Evolutionary conservation across 1,284 basidiomycete species (phyloP).

Genomic region (Malassezia vespertilionis): DNA sequence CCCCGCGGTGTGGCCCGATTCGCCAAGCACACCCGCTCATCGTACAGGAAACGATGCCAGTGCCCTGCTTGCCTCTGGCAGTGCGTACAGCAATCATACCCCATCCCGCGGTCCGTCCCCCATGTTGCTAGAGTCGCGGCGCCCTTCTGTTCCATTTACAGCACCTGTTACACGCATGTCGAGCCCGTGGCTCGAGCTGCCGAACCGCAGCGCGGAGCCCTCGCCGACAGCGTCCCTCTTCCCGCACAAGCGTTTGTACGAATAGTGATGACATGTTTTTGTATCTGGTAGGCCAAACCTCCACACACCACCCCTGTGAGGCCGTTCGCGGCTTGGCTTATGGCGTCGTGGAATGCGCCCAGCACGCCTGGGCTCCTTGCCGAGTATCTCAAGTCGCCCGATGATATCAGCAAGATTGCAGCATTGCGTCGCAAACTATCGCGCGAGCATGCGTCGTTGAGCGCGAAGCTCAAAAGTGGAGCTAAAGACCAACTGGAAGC

Average conservation of each 20-base stretch:
- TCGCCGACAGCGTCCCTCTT: not conserved
- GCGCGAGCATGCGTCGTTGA: slow-evolving; percentile 92
- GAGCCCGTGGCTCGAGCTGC: no score
- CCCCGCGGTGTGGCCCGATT: no score
- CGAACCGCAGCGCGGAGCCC: no score
- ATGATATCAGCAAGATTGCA: slow-evolving; percentile 80
- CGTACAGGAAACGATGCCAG: no score
- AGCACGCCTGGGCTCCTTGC: slow-evolving; percentile 22
- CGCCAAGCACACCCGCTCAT: no score
- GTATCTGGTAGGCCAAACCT: not conserved
- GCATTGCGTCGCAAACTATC: slow-evolving; percentile 85
- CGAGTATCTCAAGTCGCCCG: slow-evolving; percentile 55
- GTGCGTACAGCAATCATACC: not conserved
- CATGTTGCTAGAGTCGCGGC: slow-evolving; percentile 5
- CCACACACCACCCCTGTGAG: not conserved
- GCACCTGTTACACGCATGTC: no score
- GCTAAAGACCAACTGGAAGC: slow-evolving; percentile 88
- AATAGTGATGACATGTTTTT: slow-evolving; percentile 5
- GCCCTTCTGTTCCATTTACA: not conserved
- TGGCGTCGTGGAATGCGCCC: slow-evolving; percentile 5
- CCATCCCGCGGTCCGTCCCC: slow-evolving; percentile 12
- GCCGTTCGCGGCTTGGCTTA: no score
- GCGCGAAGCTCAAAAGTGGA: slow-evolving; percentile 77
- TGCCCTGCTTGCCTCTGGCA: not conserved
- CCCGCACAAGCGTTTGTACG: not conserved